Evolutionary conservation across 352 stramenopile species (phyloP).

Genomic region (Phytophthora cajani): DNA sequence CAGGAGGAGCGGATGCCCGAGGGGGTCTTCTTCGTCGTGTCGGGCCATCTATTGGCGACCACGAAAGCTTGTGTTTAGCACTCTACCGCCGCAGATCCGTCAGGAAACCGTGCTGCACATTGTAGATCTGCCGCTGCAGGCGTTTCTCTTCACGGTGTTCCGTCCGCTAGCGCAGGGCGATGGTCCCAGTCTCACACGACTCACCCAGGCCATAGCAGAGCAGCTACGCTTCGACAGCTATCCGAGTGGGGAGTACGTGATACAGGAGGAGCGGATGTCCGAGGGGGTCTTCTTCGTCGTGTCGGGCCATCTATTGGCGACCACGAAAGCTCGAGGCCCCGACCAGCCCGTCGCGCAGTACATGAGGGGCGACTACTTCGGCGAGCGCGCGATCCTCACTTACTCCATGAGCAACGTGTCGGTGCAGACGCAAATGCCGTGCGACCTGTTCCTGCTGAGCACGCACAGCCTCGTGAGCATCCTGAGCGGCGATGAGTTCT

Average conservation of each 20-base stretch:
- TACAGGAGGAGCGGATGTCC: conserved; percentile 53
- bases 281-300: conserved; percentile 70
- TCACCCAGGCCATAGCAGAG: conserved; percentile 17
- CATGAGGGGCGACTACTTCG: conserved; percentile 52
- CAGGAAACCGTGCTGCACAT: conserved; percentile 58
- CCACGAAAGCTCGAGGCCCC: conserved; percentile 11
- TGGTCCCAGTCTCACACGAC: conserved; percentile 15
- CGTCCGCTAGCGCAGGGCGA: conserved; percentile 28
- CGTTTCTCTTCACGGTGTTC: conserved; percentile 39
- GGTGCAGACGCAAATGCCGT: conserved; percentile 52
- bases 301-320: conserved; percentile 42
- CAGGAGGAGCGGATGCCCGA: conserved; percentile 51
- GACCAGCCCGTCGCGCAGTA: conserved; percentile 16
- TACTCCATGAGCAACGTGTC: conserved; percentile 53
- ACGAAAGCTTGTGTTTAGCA: too few species aligned
- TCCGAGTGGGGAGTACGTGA: conserved; percentile 50
- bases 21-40: conserved; percentile 70
- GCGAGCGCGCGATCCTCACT: conserved; percentile 50
- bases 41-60: conserved; percentile 43
- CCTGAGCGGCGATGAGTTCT: conserved; percentile 27
- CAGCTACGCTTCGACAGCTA: conserved; percentile 62
- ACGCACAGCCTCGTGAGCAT: conserved; percentile 24
- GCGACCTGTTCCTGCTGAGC: conserved; percentile 59
- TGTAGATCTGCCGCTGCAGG: conserved; percentile 42
- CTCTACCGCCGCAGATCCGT: conserved; percentile 52